These are phyloP conservation scores for Phaeosphaeriaceae sp. DNA, from an alignment of 2,329 filamentous ascomycete genomes.

Conservation along the genomic window DNA sequence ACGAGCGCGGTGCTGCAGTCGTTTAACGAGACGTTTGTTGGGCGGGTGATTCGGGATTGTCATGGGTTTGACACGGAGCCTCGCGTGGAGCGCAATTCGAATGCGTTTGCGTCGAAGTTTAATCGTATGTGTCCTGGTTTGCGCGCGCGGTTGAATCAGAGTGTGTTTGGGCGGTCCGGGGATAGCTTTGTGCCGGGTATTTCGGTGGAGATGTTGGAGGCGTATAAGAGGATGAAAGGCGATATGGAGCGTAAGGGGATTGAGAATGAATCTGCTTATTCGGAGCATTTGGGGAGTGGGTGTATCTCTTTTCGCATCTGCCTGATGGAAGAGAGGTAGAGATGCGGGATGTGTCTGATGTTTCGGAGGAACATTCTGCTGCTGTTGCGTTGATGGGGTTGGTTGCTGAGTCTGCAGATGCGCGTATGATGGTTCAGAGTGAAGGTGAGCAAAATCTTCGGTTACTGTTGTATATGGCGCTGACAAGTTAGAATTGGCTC, in stretches of 20 bases:
- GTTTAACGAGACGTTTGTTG: conserved; percentile 26
- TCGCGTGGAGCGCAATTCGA: conserved; percentile 5
- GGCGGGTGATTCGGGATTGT: conserved; percentile 5
- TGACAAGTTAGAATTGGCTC: no score
- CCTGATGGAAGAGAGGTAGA: not conserved
- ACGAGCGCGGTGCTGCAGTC: conserved; percentile 5
- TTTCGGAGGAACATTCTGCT: not conserved
- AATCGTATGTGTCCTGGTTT: conserved; percentile 15
- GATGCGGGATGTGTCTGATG: not conserved
- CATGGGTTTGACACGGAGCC: conserved; percentile 2
- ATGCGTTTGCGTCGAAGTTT: conserved; percentile 24
- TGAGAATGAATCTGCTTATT: conserved; percentile 1
- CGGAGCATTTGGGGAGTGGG: conserved; percentile 12
- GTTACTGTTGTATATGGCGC: no score
- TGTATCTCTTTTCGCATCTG: conserved; percentile 5
- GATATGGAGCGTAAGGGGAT: conserved; percentile 6
- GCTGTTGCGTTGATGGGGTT: not conserved
- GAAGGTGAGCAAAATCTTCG: no score
- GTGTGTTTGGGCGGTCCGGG: conserved; percentile 10
- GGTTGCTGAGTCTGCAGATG: no score
- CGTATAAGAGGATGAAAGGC: conserved; percentile 12
- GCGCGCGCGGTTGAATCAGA: conserved; percentile 1
- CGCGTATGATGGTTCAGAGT: no score
- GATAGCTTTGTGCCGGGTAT: conserved; percentile 17
- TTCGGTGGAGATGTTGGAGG: conserved; percentile 12